These are phyloP conservation scores for Kurtzmaniella fragi DNA, from an alignment of 805 yeast genomes.

Conservation along the genomic window DNA sequence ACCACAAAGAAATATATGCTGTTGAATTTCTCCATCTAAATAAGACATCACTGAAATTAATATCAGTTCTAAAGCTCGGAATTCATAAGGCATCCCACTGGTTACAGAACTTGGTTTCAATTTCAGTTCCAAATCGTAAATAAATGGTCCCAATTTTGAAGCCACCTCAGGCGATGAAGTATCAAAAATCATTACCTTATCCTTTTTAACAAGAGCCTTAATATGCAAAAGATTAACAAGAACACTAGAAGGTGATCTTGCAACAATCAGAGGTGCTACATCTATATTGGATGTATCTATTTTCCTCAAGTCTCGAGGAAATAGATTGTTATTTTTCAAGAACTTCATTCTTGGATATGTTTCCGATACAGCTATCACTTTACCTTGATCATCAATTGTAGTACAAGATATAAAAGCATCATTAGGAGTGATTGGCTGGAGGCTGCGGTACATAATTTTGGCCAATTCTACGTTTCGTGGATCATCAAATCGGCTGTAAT, in stretches of 20 bases:
- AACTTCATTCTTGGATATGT: conserved; percentile 72
- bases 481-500: conserved; percentile 1
- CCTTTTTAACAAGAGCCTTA: conserved; percentile 80
- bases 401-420: conserved; percentile 70
- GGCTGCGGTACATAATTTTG: conserved; percentile 9
- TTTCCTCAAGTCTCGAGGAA: conserved; percentile 83
- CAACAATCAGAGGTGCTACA: conserved; percentile 85
- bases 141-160: conserved; percentile 63
- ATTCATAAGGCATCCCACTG: conserved; percentile 51
- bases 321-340: conserved; percentile 63
- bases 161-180: conserved; percentile 66
- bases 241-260: conserved; percentile 67
- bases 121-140: conserved; percentile 80
- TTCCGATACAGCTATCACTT: conserved; percentile 62
- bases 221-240: conserved; percentile 81
- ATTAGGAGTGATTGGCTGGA: conserved; percentile 44
- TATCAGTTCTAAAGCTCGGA: conserved; percentile 77
- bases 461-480: conserved; percentile 1
- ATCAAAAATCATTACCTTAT: conserved; percentile 80
- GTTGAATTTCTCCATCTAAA: conserved; percentile 68
- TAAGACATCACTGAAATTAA: conserved; percentile 75
- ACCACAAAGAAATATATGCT: conserved; percentile 56
- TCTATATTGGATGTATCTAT: conserved; percentile 71
- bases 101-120: conserved; percentile 35
- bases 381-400: conserved; percentile 66